phyloP scores from a whole-genome alignment of 1,139 yeast genomes.

The Scheffersomyces cryptocercus region DNA sequence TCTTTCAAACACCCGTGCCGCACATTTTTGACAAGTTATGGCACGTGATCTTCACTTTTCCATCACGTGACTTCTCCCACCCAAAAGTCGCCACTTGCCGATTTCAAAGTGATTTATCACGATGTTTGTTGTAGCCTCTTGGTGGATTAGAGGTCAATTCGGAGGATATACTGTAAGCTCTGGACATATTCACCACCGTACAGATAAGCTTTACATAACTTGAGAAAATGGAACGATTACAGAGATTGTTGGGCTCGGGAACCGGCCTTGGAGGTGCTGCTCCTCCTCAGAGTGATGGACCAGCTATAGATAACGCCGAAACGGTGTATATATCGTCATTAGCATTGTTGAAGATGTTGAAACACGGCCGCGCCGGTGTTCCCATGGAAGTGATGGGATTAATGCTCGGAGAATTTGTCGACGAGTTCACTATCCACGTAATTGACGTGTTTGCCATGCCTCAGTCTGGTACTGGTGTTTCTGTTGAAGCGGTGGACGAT shows the following conservation, averaged over 20 bases:
- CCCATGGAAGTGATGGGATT: slow-evolving; percentile 99
- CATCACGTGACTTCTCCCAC: too few relatives aligned
- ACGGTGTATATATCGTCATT: slow-evolving; percentile 95
- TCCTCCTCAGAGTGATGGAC: slow-evolving; percentile 63
- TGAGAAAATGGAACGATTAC: slow-evolving; percentile 68
- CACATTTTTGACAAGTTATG: too few relatives aligned
- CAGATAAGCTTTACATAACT: not conserved
- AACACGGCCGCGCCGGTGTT: slow-evolving; percentile 98
- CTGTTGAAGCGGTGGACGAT: slow-evolving; percentile 99
- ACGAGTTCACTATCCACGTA: slow-evolving; percentile 95
- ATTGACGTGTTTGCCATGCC: slow-evolving; percentile 99
- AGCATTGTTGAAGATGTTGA: slow-evolving; percentile 93
- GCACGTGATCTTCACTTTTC: too few relatives aligned
- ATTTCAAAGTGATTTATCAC: too few relatives aligned
- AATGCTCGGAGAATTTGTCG: slow-evolving; percentile 98
- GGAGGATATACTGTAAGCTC: not conserved
- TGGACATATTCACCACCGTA: not conserved
- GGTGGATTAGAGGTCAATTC: not conserved
- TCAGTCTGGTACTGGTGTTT: slow-evolving; percentile 96
- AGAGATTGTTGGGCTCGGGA: slow-evolving; percentile 66
- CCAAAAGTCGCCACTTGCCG: too few relatives aligned
- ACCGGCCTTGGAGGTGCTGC: slow-evolving; percentile 56
- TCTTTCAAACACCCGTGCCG: too few relatives aligned
- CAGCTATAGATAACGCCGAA: slow-evolving; percentile 91
- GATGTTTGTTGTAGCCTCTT: too few relatives aligned